Evolutionary conservation across 345 rosid genomes (phyloP).

Genomic region (Draba incana): DNA sequence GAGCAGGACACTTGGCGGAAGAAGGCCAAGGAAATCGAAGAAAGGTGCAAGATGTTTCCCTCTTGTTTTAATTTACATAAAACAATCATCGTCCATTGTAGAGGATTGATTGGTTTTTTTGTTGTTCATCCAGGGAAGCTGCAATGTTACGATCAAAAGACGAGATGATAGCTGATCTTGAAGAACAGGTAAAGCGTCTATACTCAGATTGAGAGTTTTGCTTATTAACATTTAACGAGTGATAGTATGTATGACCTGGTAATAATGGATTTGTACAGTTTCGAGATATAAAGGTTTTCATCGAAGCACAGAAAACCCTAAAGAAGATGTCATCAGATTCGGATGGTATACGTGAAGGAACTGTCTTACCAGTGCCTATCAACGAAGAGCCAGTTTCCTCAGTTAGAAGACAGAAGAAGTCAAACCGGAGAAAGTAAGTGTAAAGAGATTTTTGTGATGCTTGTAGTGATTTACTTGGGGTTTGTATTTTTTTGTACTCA

Average conservation of each 20-base stretch:
- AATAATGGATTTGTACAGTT: constrained; percentile 50
- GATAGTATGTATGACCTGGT: not conserved
- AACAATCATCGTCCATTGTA: not conserved
- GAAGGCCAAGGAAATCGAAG: constrained; percentile 73
- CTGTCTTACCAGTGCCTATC: constrained; percentile 63
- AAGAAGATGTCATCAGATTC: constrained; percentile 52
- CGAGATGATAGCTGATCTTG: constrained; percentile 66
- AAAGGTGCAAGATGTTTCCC: constrained; percentile 54
- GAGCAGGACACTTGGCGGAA: constrained; percentile 68
- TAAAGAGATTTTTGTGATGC: constrained; percentile 31
- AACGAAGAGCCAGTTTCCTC: constrained; percentile 52
- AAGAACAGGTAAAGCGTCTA: constrained; percentile 68
- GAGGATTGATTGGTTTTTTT: not conserved
- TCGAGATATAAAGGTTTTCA: constrained; percentile 71
- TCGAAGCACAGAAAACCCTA: constrained; percentile 79
- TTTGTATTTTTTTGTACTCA: constrained; percentile 14
- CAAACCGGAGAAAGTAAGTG: constrained; percentile 50
- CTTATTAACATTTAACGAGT: not conserved
- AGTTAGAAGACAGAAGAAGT: constrained; percentile 53
- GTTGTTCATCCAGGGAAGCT: constrained; percentile 52
- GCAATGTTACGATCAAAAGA: constrained; percentile 51
- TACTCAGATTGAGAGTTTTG: not conserved
- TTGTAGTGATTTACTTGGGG: not conserved
- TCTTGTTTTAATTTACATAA: not conserved
- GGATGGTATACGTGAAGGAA: constrained; percentile 66